A percentile compares a stretch with the other conserved stretches of the same genome.
These are phyloP conservation scores for Annulohypoxylon maeteangense DNA, from an alignment of 495 filamentous ascomycete genomes.

Conservation along the genomic window DNA sequence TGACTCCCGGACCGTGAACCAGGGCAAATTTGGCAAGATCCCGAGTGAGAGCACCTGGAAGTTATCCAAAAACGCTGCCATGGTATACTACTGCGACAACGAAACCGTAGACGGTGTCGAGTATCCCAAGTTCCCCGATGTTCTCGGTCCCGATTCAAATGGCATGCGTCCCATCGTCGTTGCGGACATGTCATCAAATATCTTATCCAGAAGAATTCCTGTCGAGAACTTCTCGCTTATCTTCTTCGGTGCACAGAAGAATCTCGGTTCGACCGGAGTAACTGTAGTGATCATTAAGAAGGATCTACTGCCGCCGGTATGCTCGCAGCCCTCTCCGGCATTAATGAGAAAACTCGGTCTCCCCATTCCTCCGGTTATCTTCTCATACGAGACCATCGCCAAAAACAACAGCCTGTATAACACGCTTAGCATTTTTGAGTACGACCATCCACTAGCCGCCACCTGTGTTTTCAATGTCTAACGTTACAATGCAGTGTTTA, in stretches of 20 bases:
- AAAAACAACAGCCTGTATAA: constrained; percentile 95
- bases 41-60: constrained; percentile 80
- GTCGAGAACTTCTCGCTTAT: constrained; percentile 77
- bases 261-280: constrained; percentile 84
- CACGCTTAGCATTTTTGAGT: constrained; percentile 92
- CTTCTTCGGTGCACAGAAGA: constrained; percentile 91
- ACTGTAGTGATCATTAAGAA: constrained; percentile 86
- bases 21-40: constrained; percentile 90
- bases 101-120: constrained; percentile 98
- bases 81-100: constrained; percentile 95
- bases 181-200: constrained; percentile 89
- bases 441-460: constrained; percentile 22
- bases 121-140: constrained; percentile 78
- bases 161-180: constrained; percentile 74
- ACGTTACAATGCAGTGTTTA: constrained; percentile 66
- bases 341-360: constrained; percentile 79
- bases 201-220: constrained; percentile 70
- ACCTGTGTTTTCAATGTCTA: not conserved
- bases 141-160: constrained; percentile 65
- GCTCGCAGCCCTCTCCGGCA: constrained; percentile 63
- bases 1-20: constrained; percentile 74
- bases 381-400: constrained; percentile 81
- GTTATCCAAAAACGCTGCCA: constrained; percentile 75
- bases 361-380: constrained; percentile 77
- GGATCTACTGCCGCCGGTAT: constrained; percentile 73